These are phyloP conservation scores for Vigna nakashimae DNA, from an alignment of 306 rosid genomes.

Conservation along the genomic window DNA sequence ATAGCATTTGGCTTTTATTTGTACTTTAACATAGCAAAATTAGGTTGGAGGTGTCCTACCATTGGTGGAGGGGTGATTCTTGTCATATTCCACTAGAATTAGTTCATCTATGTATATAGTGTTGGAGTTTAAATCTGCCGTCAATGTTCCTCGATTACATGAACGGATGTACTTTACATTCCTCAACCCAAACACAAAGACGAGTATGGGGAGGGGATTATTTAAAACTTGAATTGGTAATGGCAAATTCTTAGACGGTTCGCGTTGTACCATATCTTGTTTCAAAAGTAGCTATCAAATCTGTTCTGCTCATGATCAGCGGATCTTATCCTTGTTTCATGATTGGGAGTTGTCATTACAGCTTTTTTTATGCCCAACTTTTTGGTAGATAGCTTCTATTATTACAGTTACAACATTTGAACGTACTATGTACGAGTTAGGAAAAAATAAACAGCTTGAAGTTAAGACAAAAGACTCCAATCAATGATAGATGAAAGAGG, in stretches of 20 bases:
- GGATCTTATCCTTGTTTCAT: slow-evolving; percentile 11
- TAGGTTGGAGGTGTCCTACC: slow-evolving; percentile 13
- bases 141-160: slow-evolving; percentile 5
- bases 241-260: slow-evolving; percentile 8
- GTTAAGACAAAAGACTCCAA: neutral
- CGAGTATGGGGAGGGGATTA: slow-evolving; percentile 21
- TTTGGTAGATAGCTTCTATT: neutral
- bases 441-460: slow-evolving; percentile 11
- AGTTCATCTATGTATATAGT: neutral
- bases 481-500: neutral
- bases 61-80: neutral
- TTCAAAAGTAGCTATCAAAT: slow-evolving; percentile 4
- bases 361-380: slow-evolving; percentile 6
- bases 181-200: neutral
- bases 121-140: slow-evolving; percentile 13
- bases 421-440: neutral
- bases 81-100: slow-evolving; percentile 11
- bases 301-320: slow-evolving; percentile 14
- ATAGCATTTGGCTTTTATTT: slow-evolving; percentile 14
- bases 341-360: slow-evolving; percentile 1
- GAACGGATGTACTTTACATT: neutral
- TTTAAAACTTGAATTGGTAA: slow-evolving; percentile 5
- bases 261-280: slow-evolving; percentile 6
- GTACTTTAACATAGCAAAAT: neutral
- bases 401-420: neutral